Conservation (phyloP, 441 rosid species). For the Dalechampia spathulata region DNA sequence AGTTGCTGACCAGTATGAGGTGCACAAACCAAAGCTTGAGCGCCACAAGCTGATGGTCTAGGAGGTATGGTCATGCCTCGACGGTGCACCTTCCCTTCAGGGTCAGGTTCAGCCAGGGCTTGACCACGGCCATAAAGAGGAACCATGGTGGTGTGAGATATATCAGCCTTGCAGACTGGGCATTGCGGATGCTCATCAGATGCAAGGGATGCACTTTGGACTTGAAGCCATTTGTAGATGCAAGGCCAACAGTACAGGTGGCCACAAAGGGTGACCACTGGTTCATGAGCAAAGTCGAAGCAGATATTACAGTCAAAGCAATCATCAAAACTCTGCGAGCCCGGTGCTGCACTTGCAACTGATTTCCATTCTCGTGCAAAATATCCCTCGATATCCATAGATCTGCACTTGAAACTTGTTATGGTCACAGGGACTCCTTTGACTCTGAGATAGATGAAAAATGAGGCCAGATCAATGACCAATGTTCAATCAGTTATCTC, state of each 20-base stretch:
- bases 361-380: slow-evolving; percentile 47
- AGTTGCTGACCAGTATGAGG: slow-evolving; percentile 32
- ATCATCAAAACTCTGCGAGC: slow-evolving; percentile 27
- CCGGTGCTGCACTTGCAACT: slow-evolving; percentile 27
- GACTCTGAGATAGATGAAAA: slow-evolving; percentile 14
- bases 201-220: slow-evolving; percentile 59
- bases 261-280: slow-evolving; percentile 83
- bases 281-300: slow-evolving; percentile 63
- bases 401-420: slow-evolving; percentile 5
- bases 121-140: slow-evolving; percentile 87
- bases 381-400: slow-evolving; percentile 45
- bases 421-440: slow-evolving; percentile 3
- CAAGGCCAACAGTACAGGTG: slow-evolving; percentile 97
- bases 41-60: slow-evolving; percentile 47
- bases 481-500: neutral
- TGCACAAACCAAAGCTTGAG: slow-evolving; percentile 26
- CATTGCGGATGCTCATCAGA: slow-evolving; percentile 63
- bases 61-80: slow-evolving; percentile 47
- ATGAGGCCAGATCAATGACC: slow-evolving; percentile 7
- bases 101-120: slow-evolving; percentile 26
- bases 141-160: slow-evolving; percentile 71
- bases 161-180: slow-evolving; percentile 75
- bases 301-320: slow-evolving; percentile 88
- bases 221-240: slow-evolving; percentile 82
- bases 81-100: slow-evolving; percentile 26